Conservation (phyloP, 805 yeast species). For the Jamesozyma hellenica region DNA sequence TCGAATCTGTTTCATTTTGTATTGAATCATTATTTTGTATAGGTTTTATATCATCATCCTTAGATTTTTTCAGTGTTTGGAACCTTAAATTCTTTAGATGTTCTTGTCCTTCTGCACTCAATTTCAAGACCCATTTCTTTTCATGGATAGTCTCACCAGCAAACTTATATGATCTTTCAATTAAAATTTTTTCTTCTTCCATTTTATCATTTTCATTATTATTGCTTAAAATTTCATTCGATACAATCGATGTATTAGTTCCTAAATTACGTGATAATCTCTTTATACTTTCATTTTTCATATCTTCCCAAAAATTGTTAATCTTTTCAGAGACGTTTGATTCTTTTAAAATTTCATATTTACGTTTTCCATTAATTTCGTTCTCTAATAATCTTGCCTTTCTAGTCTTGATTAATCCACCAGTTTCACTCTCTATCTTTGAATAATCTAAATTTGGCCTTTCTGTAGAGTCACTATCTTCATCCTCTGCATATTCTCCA, state of each 20-base stretch:
- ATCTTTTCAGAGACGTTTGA: constrained; percentile 32
- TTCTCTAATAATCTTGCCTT: constrained; percentile 44
- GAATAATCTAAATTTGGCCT: constrained; percentile 33
- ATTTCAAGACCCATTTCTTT: constrained; percentile 62
- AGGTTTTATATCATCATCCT: neutral
- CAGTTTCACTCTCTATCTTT: constrained; percentile 43
- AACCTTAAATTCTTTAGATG: constrained; percentile 48
- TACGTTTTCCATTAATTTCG: constrained; percentile 18
- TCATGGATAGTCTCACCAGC: constrained; percentile 80
- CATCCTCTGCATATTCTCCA: constrained; percentile 27
- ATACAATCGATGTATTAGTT: constrained; percentile 19
- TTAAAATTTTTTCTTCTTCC: constrained; percentile 48
- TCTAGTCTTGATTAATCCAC: constrained; percentile 65
- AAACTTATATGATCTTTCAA: constrained; percentile 71
- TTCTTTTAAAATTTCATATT: constrained; percentile 25
- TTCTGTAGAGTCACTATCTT: constrained; percentile 22
- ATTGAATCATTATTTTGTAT: neutral
- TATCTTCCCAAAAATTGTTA: constrained; percentile 44
- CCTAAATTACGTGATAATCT: constrained; percentile 16
- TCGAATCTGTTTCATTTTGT: no score
- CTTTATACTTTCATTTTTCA: constrained; percentile 32
- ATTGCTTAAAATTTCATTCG: constrained; percentile 6
- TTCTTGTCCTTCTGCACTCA: constrained; percentile 82
- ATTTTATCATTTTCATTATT: constrained; percentile 1
- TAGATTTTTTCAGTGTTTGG: constrained; percentile 19